Base-by-base conservation (phyloP, 495 filamentous ascomycete genomes). In the Talaromyces liani region DNA sequence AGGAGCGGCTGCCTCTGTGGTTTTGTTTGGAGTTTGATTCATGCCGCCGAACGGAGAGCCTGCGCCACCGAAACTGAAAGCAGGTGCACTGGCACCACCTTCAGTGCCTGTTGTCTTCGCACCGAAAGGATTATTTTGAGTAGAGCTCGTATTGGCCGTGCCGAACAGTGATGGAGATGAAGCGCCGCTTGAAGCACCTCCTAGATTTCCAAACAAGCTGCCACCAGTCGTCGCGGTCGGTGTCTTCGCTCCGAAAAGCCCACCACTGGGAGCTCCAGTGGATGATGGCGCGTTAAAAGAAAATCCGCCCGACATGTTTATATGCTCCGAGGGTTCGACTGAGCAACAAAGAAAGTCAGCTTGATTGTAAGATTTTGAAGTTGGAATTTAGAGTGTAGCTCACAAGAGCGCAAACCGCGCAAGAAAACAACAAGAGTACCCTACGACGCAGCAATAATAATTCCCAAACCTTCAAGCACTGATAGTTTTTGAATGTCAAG, bases 161-260 rank as follows among this genome's bases (percentile, higher is more conserved):
- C 76, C 78, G 70, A 78, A 78, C 3, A 70, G 53, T 51, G 76
- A 72, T 49, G 77, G 66, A 20, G 73, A 60, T 34, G 75, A 65
- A 63, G 55, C 68, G 33, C 73, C 73, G 24, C 67, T 67, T 36
- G 77, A 68, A 56, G 73, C 65, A 68, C 73, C 76, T 71, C 75
- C 77, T 69, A 74, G 71, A 70, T 79, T 80, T 60, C 78, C 78
- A 69, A 80, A 80, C 36, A 80, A 65, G 53, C 70, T 72, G 53
- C 53, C 53, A 7, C 53, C 53, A 56, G 53, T 56, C 22, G 53
- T 56, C 6, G 36, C 36, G 12, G 53, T 29, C n/a, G 53, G 53
- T 56, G 22, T 56, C 33, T 72, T 70, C 51, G 76, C 72, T 6
- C 79, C 78, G 63, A 82, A 82, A 5, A 79, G 63, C 39, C 70